Percentiles rank a stretch among this genome's conserved stretches.
phyloP scores from a whole-genome alignment of 2,329 filamentous ascomycete genomes.

The Paraphoma sp. region DNA sequence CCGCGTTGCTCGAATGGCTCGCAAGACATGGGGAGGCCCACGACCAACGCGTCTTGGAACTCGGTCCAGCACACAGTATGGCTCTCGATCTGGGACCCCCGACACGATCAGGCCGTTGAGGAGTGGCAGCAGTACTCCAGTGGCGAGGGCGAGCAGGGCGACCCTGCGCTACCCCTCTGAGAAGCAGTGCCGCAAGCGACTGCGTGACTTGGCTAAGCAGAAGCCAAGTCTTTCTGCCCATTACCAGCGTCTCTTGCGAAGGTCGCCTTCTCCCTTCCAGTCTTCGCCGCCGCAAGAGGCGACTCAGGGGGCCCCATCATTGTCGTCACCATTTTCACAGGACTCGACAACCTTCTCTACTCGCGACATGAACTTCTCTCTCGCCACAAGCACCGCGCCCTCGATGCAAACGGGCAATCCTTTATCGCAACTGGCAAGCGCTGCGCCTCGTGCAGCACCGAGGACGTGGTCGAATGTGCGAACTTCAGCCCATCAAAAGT shows the following conservation, averaged over 20 bases:
- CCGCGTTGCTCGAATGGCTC: conserved; percentile 67
- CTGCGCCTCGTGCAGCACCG: conserved; percentile 41
- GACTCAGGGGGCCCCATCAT: conserved; percentile 46
- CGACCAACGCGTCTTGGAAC: conserved; percentile 40
- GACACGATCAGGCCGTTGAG: conserved; percentile 52
- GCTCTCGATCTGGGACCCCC: conserved; percentile 47
- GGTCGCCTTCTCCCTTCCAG: conserved; percentile 66
- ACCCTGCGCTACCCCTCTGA: conserved; percentile 63
- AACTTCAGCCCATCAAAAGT: conserved; percentile 59
- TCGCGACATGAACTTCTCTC: conserved; percentile 58
- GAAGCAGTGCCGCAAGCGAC: conserved; percentile 62
- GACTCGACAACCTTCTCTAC: conserved; percentile 50
- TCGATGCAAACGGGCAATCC: conserved; percentile 60
- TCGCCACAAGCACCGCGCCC: conserved; percentile 58
- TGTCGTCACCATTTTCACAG: conserved; percentile 47
- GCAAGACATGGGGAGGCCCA: conserved; percentile 64
- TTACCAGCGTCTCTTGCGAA: conserved; percentile 67
- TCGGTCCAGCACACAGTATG: conserved; percentile 22
- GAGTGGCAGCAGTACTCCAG: conserved; percentile 58
- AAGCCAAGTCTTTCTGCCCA: conserved; percentile 69
- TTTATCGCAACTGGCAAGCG: conserved; percentile 53
- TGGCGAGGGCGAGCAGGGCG: conserved; percentile 45
- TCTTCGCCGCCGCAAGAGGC: conserved; percentile 43
- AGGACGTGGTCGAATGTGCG: conserved; percentile 51
- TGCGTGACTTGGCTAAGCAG: conserved; percentile 66